Percentiles rank a stretch among this genome's conserved stretches.
Conservation (phyloP, 345 rosid genomes). For the Acer campestre region DNA sequence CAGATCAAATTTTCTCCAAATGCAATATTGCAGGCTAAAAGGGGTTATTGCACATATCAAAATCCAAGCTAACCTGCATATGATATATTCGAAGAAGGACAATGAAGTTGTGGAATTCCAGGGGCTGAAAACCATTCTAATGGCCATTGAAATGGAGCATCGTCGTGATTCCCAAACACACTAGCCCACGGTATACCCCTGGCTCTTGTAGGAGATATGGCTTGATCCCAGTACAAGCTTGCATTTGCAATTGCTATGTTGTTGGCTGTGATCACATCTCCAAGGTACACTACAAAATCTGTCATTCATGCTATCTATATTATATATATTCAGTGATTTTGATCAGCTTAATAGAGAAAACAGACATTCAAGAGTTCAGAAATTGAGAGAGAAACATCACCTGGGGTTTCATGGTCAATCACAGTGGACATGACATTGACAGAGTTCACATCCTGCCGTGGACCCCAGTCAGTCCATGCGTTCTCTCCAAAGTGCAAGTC, state of each 20-base stretch:
- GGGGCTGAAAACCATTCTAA: conserved; percentile 76
- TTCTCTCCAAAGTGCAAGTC: conserved; percentile 44
- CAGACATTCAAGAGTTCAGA: background rate
- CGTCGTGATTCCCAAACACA: conserved; percentile 89
- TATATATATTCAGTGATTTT: conserved; percentile 1
- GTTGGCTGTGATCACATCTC: conserved; percentile 87
- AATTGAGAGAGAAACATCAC: conserved; percentile 4
- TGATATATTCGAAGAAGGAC: conserved; percentile 47
- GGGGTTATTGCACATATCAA: background rate
- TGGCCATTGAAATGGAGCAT: conserved; percentile 80
- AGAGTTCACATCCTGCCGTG: conserved; percentile 35
- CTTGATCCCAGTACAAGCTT: conserved; percentile 78
- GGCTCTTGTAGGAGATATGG: conserved; percentile 68
- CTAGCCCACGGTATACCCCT: conserved; percentile 78
- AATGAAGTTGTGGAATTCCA: conserved; percentile 64
- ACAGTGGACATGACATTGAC: conserved; percentile 34
- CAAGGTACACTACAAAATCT: conserved; percentile 89
- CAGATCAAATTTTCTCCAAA: background rate
- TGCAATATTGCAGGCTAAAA: background rate
- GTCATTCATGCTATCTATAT: background rate
- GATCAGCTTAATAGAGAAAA: background rate
- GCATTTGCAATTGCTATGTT: conserved; percentile 73
- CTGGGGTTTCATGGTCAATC: conserved; percentile 34
- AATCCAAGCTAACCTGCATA: conserved; percentile 29
- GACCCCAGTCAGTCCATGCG: conserved; percentile 45